These are phyloP conservation scores for Psidium guajava DNA, from an alignment of 345 rosid genomes.

Conservation along the genomic window DNA sequence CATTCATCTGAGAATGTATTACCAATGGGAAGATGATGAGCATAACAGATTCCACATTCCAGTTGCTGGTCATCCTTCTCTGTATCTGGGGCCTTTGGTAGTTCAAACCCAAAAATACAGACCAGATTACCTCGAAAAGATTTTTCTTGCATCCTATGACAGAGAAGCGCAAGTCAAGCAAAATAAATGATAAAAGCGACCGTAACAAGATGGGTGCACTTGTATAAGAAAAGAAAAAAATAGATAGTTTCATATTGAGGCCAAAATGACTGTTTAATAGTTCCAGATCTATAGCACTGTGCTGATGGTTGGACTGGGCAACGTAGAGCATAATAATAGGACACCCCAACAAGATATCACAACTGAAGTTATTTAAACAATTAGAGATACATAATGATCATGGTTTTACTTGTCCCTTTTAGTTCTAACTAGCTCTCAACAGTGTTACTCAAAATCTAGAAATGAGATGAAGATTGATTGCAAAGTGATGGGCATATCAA, in stretches of 20 bases:
- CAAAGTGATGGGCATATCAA: no score
- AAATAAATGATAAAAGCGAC: neutral
- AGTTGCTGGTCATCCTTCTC: slow-evolving; percentile 26
- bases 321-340: neutral
- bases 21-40: slow-evolving; percentile 68
- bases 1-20: neutral
- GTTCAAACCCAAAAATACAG: slow-evolving; percentile 32
- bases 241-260: neutral
- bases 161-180: neutral
- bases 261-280: neutral
- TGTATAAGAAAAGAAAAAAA: neutral
- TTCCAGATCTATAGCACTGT: neutral
- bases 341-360: neutral
- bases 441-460: no score
- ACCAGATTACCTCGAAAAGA: slow-evolving; percentile 46
- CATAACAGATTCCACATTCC: slow-evolving; percentile 85
- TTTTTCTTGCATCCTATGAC: slow-evolving; percentile 40
- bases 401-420: neutral
- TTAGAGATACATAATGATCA: neutral
- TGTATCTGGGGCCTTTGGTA: slow-evolving; percentile 29
- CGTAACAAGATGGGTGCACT: neutral
- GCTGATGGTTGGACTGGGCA: neutral
- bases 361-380: neutral
- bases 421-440: neutral
- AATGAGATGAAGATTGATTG: no score